Evolutionary conservation across 768 basidiomycete species (phyloP), one percentile per base, ranked within the genome.

Genomic region (Hypholoma fasciculare): DNA sequence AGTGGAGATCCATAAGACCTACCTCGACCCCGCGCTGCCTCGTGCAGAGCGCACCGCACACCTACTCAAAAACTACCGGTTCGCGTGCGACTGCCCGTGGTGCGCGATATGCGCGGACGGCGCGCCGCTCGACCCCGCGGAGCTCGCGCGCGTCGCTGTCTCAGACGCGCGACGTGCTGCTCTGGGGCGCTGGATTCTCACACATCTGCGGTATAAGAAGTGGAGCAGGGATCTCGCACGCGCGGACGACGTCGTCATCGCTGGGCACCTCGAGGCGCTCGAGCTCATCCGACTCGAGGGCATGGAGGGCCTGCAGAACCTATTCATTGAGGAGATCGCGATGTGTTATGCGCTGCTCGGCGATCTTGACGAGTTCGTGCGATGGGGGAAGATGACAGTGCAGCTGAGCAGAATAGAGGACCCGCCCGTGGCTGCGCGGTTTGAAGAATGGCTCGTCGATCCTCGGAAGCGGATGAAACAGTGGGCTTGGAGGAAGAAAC

Each of bases 1-100:
- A 7, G 78, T 79, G 55, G 80, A 82, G 54, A 78, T 82, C 27
- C 71, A 71, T n/a, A 78, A 76, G 53, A 75, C 76, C 14, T 82
- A 82, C 64, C 72, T 76, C 39, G 74, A 80, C 56, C 72, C 76
- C 1, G 70, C 72, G 11, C 74, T 74, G 11, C 63, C 76, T 13
- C 71, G 74, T 7, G 68, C 65, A 12, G 66, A 59, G 12, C 74
- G 80, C 12, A 67, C 71, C 26, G 63, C 67, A 12, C 70, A 70
- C 36, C 71, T 82, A 7, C 56, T 65, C 7, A 67, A 72, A 3
- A 71, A 75, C 49, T 79, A 82, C 58, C 67, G 75, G 8, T 82
- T 82, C 57, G 58, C 55, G 3, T 82, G 80, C 63, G 67, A 68
- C 40, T 80, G 80, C 53, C 62, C 66, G 1, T 73, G 70, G 61